Base-by-base conservation (phyloP, 139 green algal species). In the Coccomyxa sp. region DNA sequence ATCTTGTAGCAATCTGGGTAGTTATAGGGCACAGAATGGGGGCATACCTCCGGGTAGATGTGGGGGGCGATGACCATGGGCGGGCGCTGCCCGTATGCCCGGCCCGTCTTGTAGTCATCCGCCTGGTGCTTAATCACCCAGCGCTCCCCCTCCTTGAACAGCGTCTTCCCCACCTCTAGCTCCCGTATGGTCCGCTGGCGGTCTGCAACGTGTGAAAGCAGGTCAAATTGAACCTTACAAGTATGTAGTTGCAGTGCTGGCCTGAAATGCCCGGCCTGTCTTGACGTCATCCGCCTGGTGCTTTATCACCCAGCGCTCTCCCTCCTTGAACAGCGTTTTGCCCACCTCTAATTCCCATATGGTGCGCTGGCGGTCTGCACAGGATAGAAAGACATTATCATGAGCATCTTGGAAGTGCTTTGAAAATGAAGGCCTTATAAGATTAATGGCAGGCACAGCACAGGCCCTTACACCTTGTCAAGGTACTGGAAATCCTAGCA, bases 61-160 rank as follows among this genome's bases (percentile, higher is more conserved):
- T 86, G 74, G 10, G 83, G 74, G 7, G 81, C 68, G 2, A 94
- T 76, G 7, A 90, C 68, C 68, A 95, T 64, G 0, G 90, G 88
- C 5, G 91, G 88, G 16, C 91, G 78, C 71, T 90, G 87, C 3
- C 91, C 91, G 41, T 94, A 94, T 6, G 77, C 36, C 27, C 77
- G 79, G 27, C 90, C 90, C 8, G 90, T 93, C 80, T 95, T 95
- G 86, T 95, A 94, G 81, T 94, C 88, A 0, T 31, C 73, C 0
- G 86, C 73, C 9, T 77, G 72, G 74, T 93, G 88, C 8, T 79
- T 41, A 74, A 95, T 93, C 31, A 92, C 58, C 87, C 85, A 93
- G 6, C 80, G 76, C 35, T 74, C 68, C 8, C 37, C 79, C 39
- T 92, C 86, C 73, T 89, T 85, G 8, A 92, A 44, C 37, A 94